Percentiles rank a stretch among this genome's conserved stretches.
These are phyloP conservation scores for Coemansia sp. DNA, from an alignment of 192 early-diverging fungal species.

Conservation along the genomic window DNA sequence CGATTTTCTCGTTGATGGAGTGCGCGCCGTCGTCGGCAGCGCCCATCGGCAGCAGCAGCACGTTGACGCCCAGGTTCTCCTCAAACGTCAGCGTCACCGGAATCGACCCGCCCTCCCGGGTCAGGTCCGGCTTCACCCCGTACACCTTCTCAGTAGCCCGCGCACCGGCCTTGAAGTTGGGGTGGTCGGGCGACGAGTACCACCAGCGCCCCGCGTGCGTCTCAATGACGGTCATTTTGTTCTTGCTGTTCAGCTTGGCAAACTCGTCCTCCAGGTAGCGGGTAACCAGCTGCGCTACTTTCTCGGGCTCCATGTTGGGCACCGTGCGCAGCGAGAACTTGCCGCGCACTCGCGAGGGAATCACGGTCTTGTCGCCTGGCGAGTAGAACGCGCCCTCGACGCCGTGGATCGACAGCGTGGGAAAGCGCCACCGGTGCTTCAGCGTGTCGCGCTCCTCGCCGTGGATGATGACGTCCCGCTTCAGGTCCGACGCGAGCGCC, in stretches of 20 bases:
- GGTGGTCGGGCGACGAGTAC: conserved; percentile 87
- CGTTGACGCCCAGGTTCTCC: conserved; percentile 86
- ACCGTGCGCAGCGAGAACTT: conserved; percentile 99
- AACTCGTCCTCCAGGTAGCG: conserved; percentile 80
- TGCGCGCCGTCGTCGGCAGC: conserved; percentile 92
- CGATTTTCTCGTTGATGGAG: conserved; percentile 96
- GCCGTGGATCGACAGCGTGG: conserved; percentile 93
- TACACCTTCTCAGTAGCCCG: conserved; percentile 92
- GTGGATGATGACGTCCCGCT: conserved; percentile 75
- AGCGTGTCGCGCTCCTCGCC: conserved; percentile 72
- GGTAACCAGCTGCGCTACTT: conserved; percentile 71
- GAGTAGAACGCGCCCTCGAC: conserved; percentile 96
- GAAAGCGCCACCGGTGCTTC: conserved; percentile 92
- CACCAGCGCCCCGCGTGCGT: conserved; percentile 85
- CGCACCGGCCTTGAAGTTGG: conserved; percentile 89
- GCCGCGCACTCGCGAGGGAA: conserved; percentile 91
- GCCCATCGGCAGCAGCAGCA: conserved; percentile 95
- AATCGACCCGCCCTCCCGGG: conserved; percentile 96
- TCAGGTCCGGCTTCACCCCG: conserved; percentile 89
- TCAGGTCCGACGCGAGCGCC: conserved; percentile 67
- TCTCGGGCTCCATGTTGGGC: conserved; percentile 86
- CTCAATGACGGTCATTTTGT: conserved; percentile 70
- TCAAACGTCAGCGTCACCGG: conserved; percentile 98
- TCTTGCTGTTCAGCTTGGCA: conserved; percentile 86
- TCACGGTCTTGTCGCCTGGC: conserved; percentile 93